These are phyloP conservation scores for Ilyonectria mors-panacis DNA, from an alignment of 2,329 filamentous ascomycete species.

Conservation along the genomic window DNA sequence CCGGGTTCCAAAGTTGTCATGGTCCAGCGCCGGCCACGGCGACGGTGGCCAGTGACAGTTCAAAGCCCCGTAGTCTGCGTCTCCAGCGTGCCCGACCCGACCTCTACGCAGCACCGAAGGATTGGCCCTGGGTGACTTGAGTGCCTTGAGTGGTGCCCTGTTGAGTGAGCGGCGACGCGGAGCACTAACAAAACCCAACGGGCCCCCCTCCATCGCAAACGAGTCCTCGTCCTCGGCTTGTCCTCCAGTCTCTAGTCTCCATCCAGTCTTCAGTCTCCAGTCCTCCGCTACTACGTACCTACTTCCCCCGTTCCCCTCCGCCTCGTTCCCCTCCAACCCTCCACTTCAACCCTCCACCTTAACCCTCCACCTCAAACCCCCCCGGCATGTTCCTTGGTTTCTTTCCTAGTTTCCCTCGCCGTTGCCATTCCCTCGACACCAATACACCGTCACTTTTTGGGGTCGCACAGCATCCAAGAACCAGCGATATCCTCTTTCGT, in stretches of 20 bases:
- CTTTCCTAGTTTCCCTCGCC: slow-evolving; percentile 12
- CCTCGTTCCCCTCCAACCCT: slow-evolving; percentile 17
- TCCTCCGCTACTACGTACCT: not conserved
- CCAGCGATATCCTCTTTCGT: not conserved
- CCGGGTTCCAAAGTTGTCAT: slow-evolving; percentile 24
- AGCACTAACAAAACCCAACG: slow-evolving; percentile 17
- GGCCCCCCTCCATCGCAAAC: slow-evolving; percentile 6
- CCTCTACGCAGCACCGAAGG: not conserved
- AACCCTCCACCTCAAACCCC: slow-evolving; percentile 13
- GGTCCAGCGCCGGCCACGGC: slow-evolving; percentile 23
- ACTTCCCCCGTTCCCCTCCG: slow-evolving; percentile 16
- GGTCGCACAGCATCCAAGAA: slow-evolving; percentile 7
- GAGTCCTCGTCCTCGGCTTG: slow-evolving; percentile 16
- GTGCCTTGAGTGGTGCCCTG: not conserved
- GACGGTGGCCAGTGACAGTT: slow-evolving; percentile 21
- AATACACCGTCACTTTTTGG: not conserved
- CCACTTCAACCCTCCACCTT: slow-evolving; percentile 16
- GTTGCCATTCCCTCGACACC: slow-evolving; percentile 16
- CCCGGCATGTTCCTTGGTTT: slow-evolving; percentile 25
- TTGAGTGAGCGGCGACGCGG: slow-evolving; percentile 10
- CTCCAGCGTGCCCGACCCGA: too few species aligned
- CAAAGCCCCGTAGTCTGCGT: slow-evolving; percentile 7
- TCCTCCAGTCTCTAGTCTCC: slow-evolving; percentile 6
- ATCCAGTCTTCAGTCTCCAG: not conserved
- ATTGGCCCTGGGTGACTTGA: not conserved